phyloP scores from a whole-genome alignment of 2,329 filamentous ascomycete genomes.

The Phialophora tarda region DNA sequence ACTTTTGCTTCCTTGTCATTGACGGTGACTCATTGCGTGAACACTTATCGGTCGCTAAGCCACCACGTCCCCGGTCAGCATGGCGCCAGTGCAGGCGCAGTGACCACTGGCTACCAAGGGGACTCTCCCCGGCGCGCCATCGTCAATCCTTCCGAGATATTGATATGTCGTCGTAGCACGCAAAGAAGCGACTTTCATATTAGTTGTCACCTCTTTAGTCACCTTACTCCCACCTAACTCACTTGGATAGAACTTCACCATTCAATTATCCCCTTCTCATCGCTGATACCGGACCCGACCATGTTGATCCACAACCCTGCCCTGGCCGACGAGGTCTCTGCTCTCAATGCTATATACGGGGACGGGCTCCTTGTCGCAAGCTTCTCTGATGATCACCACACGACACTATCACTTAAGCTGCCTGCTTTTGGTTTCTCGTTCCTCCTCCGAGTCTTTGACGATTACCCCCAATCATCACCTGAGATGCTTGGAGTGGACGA shows the following conservation, averaged over 20 bases:
- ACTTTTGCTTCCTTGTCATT: background rate
- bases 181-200: background rate
- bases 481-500: conserved; percentile 21
- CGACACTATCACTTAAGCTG: conserved; percentile 15
- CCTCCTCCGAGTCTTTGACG: conserved; percentile 17
- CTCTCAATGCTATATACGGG: conserved; percentile 28
- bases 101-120: background rate
- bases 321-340: conserved; percentile 20
- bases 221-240: background rate
- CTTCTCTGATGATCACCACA: conserved; percentile 19
- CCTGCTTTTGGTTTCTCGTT: conserved; percentile 16
- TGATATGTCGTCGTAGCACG: background rate
- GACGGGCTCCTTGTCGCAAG: conserved; percentile 8
- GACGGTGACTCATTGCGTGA: background rate
- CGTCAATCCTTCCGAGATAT: background rate
- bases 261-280: background rate
- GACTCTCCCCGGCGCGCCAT: background rate
- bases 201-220: background rate
- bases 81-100: background rate
- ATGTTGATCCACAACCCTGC: conserved; percentile 13
- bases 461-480: conserved; percentile 15
- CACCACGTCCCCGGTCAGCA: background rate
- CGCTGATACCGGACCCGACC: background rate
- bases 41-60: background rate
- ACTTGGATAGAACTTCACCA: background rate